A percentile compares a stretch with the other conserved stretches of the same genome.
Conservation (phyloP, 106 monocot genomes). For the Phalaenopsis aphrodite region DNA sequence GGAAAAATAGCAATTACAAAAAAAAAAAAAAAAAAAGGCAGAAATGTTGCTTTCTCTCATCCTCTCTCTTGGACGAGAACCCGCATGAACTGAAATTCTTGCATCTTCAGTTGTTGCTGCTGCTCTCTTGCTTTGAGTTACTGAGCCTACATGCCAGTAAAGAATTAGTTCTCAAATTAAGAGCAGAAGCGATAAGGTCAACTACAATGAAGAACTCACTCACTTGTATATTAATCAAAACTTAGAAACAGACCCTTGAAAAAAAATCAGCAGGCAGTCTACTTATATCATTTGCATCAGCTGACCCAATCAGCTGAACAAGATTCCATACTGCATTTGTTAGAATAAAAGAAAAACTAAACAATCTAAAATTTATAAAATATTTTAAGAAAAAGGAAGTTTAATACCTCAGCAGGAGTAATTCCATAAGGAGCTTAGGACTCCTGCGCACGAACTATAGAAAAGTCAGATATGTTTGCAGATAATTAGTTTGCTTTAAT, state of each 20-base stretch:
- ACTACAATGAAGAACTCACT: no score
- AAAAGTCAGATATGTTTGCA: slow-evolving; percentile 1
- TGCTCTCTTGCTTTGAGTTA: no score
- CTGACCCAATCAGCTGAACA: slow-evolving; percentile 36
- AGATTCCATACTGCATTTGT: slow-evolving; percentile 65
- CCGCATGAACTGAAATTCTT: no score
- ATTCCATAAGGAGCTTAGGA: slow-evolving; percentile 42
- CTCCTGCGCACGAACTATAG: slow-evolving; percentile 59
- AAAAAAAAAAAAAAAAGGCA: no score
- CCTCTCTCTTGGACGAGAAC: no score
- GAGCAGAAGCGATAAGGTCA: no score
- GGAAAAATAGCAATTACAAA: no score
- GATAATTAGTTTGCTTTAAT: background rate
- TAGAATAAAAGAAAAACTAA: background rate
- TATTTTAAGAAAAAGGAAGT: background rate
- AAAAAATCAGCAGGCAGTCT: slow-evolving; percentile 74
- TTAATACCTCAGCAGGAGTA: slow-evolving; percentile 56
- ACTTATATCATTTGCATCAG: slow-evolving; percentile 31
- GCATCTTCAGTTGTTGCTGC: no score
- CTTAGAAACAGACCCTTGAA: slow-evolving; percentile 49
- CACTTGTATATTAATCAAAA: background rate
- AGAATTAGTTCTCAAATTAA: no score
- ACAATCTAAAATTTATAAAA: background rate
- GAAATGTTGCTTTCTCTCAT: no score
- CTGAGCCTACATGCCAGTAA: no score